Conservation (phyloP, 345 rosid genomes). For the Salix caprea region DNA sequence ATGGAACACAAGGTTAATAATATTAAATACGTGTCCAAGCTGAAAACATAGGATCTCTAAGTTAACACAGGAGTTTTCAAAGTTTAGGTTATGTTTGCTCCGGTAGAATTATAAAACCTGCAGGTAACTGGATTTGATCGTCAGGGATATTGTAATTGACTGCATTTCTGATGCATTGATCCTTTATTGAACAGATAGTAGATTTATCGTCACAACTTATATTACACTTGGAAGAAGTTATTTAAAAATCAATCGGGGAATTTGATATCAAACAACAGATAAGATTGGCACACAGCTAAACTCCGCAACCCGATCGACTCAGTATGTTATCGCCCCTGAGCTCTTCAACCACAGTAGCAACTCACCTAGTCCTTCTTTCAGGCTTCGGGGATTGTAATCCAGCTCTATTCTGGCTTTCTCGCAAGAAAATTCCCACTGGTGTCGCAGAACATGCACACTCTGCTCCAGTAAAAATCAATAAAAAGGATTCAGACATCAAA, state of each 20-base stretch:
- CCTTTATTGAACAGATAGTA: no score
- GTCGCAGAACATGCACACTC: slow-evolving; percentile 67
- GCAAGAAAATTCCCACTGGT: slow-evolving; percentile 85
- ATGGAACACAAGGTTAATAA: no score
- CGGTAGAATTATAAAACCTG: no score
- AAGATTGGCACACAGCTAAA: not conserved
- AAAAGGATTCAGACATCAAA: not conserved
- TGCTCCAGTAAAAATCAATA: slow-evolving; percentile 29
- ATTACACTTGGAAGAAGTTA: not conserved
- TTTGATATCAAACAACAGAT: not conserved
- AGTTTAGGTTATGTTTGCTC: no score
- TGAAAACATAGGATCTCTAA: no score
- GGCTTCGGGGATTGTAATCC: slow-evolving; percentile 71
- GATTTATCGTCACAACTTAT: no score
- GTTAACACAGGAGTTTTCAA: no score
- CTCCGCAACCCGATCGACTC: slow-evolving; percentile 1
- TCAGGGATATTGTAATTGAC: no score
- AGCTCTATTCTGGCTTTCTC: slow-evolving; percentile 76
- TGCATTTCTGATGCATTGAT: no score
- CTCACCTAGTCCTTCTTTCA: slow-evolving; percentile 74
- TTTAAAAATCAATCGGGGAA: not conserved
- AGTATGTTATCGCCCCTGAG: slow-evolving; percentile 57
- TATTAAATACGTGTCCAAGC: no score
- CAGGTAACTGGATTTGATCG: no score
- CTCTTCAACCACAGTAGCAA: slow-evolving; percentile 79